phyloP scores from a whole-genome alignment of 495 filamentous ascomycete species.

The Penicillium turbatum region DNA sequence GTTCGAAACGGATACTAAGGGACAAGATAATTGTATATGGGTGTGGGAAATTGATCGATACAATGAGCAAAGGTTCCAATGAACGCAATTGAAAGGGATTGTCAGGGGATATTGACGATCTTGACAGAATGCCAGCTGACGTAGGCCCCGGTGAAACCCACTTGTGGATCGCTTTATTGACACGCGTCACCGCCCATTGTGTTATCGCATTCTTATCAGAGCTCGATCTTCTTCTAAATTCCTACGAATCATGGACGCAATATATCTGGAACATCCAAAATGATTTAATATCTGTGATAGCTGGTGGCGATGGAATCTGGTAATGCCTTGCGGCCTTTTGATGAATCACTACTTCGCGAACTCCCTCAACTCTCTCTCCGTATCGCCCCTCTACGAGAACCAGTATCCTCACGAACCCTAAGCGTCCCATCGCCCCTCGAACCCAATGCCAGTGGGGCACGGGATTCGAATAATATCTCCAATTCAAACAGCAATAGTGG shows the following conservation, averaged over 20 bases:
- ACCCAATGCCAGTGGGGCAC: constrained; percentile 39
- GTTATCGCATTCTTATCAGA: constrained; percentile 19
- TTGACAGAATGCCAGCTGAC: constrained; percentile 11
- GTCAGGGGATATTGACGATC: constrained; percentile 2
- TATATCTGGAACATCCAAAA: neutral
- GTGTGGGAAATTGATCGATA: neutral
- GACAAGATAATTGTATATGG: neutral
- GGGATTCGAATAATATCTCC: constrained; percentile 31
- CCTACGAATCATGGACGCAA: neutral
- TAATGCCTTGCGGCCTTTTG: constrained; percentile 31
- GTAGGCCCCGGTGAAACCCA: constrained; percentile 2
- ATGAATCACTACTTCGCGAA: constrained; percentile 43
- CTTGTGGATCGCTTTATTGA: neutral
- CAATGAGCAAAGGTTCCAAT: neutral
- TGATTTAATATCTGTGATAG: constrained; percentile 1
- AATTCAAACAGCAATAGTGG: constrained; percentile 32
- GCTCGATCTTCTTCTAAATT: constrained; percentile 5
- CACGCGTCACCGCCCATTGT: constrained; percentile 3
- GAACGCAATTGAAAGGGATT: neutral
- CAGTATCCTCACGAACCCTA: constrained; percentile 41
- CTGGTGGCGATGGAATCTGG: constrained; percentile 30
- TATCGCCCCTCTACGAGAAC: constrained; percentile 49
- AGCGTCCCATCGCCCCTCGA: constrained; percentile 44
- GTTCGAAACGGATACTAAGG: neutral
- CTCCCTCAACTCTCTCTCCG: constrained; percentile 43